Percentiles rank a stretch among this genome's conserved stretches.
phyloP scores from a whole-genome alignment of 2,329 filamentous ascomycete species.

The Immersiporthe knoxdaviesiana region DNA sequence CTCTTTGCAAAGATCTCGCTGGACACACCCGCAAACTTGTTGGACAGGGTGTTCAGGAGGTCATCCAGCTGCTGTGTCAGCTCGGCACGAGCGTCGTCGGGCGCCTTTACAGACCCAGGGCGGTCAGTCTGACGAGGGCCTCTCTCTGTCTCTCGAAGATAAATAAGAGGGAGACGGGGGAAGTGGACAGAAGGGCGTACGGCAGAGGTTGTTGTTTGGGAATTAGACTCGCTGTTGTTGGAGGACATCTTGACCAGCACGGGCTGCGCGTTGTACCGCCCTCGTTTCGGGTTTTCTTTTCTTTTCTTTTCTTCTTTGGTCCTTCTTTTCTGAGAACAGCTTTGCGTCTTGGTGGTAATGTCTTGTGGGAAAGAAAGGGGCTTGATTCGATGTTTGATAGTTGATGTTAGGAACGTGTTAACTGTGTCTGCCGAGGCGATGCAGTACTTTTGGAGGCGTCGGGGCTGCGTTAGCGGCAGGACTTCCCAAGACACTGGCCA shows the following conservation, averaged over 20 bases:
- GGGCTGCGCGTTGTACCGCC: background rate
- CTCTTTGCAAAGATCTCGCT: conserved; percentile 88
- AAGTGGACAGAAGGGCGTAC: background rate
- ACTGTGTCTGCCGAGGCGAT: background rate
- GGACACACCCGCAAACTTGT: conserved; percentile 83
- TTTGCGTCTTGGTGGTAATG: background rate
- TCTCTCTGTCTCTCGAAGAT: background rate
- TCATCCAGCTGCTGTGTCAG: conserved; percentile 83
- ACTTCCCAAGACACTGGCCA: background rate
- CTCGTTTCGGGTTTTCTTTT: too few species aligned
- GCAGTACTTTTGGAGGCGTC: background rate
- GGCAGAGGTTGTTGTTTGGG: conserved; percentile 1
- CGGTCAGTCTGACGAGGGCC: background rate
- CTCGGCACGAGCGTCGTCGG: conserved; percentile 60
- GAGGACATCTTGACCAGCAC: conserved; percentile 23
- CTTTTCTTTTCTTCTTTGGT: background rate
- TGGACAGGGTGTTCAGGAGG: conserved; percentile 79
- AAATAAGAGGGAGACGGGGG: background rate
- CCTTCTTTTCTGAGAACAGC: too few species aligned
- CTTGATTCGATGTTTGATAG: background rate
- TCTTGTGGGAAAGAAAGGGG: conserved; percentile 1
- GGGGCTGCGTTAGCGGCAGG: conserved; percentile 12
- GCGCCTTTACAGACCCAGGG: conserved; percentile 36
- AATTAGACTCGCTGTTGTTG: conserved; percentile 26
- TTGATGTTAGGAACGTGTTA: conserved; percentile 3